Evolutionary conservation across 129 eudicot genomes (phyloP), one percentile per base, ranked within the genome.

Genomic region (Smallanthus sonchifolius): DNA sequence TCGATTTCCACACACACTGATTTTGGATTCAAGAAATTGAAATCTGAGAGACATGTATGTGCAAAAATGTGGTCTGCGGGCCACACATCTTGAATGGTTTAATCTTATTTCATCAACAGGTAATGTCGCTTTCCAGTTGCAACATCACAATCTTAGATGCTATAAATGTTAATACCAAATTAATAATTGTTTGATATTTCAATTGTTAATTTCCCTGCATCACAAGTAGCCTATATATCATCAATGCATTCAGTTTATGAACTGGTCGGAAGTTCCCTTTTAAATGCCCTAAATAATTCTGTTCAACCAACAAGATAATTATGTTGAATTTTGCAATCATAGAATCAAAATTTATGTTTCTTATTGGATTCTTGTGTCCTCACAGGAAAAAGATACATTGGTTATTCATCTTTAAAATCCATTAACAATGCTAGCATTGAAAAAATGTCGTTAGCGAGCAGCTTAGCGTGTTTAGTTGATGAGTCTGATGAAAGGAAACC

Each of bases 391-490:
- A 79, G 77, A 83, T 78, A 40, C 74, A 0, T 81, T 16, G 57
- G 67, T 70, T 57, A 75, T 77, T 72, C 85, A 59, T 40, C 83
- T 56, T 49, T 36, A 44, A 80, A 60, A 14, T 85, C 69, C 15
- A 30, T 28, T 74, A 57, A 32, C 15, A 65, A 45, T 77, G 83
- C 3, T 47, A 69, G 24, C 59, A 17, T 57, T 68, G 83, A 79
- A 51, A 76, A 83, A 75, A 61, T 63, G 82, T 42, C 81, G 1
- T 77, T 92, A 64, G 98, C 98, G 6, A 75, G 81, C 81, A 81
- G 81, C 80, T 80, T 92, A 63, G 92, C 98, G 0, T 64, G 63
- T 47, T 72, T 92, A 44, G 89, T 92, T 17, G 90, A 82, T 61
- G 98, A 89, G 70, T 83, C 91, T 75, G 73, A 74, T 51, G 89